These are phyloP conservation scores for Abelmoschus esculentus DNA, from an alignment of 345 rosid species.

Conservation along the genomic window DNA sequence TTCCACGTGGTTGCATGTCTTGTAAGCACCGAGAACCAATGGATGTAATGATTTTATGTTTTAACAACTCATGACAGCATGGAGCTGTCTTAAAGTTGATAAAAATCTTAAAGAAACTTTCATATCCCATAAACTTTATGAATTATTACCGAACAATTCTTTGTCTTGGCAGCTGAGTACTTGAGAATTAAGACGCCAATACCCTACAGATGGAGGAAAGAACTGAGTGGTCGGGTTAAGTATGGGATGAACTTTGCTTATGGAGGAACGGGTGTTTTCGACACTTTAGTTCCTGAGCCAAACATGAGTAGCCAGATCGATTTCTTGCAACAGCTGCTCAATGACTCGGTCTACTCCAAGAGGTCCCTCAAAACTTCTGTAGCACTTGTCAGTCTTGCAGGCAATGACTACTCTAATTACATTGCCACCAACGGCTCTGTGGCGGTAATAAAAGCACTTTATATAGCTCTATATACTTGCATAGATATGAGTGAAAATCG, in stretches of 20 bases:
- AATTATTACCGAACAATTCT: no score
- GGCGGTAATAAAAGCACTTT: constrained; percentile 16
- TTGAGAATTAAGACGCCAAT: constrained; percentile 61
- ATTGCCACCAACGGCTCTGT: constrained; percentile 29
- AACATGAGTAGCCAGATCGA: constrained; percentile 74
- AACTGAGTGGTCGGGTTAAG: constrained; percentile 19
- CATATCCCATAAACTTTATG: no score
- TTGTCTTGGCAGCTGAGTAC: constrained; percentile 39
- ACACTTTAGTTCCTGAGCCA: constrained; percentile 34
- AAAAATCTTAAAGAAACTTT: neutral
- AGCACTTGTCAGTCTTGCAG: constrained; percentile 54
- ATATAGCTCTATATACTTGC: no score
- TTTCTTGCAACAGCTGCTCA: constrained; percentile 34
- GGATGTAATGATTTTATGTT: neutral
- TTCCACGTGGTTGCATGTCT: neutral
- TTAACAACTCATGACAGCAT: no score
- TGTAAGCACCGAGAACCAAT: no score
- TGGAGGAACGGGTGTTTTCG: constrained; percentile 81
- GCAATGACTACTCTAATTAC: constrained; percentile 67
- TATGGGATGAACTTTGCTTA: constrained; percentile 72
- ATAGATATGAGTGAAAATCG: no score
- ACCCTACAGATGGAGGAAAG: constrained; percentile 43
- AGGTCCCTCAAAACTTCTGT: constrained; percentile 33
- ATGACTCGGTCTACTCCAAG: constrained; percentile 27
- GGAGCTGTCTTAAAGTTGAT: neutral